These are phyloP conservation scores for Pinus albicaulis DNA, from an alignment of 75 land plant species.

Conservation along the genomic window DNA sequence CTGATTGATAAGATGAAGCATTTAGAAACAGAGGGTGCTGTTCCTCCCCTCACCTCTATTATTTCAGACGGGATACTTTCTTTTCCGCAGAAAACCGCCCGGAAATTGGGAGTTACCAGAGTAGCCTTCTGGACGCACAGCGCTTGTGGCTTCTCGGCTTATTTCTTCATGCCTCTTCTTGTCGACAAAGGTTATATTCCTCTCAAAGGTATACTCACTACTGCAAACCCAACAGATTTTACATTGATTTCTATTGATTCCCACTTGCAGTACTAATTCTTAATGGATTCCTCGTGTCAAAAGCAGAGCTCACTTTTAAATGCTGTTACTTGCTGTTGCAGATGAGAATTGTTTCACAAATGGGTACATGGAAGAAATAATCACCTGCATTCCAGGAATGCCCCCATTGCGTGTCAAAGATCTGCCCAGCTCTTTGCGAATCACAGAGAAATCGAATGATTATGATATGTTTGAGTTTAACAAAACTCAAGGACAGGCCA, in stretches of 20 bases:
- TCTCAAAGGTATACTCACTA: no score
- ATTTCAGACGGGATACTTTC: slow-evolving; percentile 16
- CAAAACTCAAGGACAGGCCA: neutral
- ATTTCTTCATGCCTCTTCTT: no score
- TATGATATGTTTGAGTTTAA: slow-evolving; percentile 1
- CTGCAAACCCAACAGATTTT: no score
- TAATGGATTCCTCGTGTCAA: no score
- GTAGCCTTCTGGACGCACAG: slow-evolving; percentile 14
- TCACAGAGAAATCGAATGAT: neutral
- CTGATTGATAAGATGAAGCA: neutral
- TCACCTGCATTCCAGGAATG: slow-evolving; percentile 18
- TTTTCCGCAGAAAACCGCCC: slow-evolving; percentile 14
- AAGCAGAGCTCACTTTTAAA: no score
- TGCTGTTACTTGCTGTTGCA: no score
- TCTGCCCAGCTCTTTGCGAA: slow-evolving; percentile 11
- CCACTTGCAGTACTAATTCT: no score
- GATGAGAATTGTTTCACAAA: no score
- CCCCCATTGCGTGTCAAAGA: slow-evolving; percentile 7
- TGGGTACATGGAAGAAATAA: slow-evolving; percentile 6
- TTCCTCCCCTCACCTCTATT: slow-evolving; percentile 17
- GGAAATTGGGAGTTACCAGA: slow-evolving; percentile 17
- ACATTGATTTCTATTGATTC: no score
- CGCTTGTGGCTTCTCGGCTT: slow-evolving; percentile 9
- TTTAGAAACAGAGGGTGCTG: no score
- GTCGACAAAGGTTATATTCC: no score